Evolutionary conservation across 2,329 filamentous ascomycete genomes (phyloP).

Genomic region (Fonsecaea monophora): DNA sequence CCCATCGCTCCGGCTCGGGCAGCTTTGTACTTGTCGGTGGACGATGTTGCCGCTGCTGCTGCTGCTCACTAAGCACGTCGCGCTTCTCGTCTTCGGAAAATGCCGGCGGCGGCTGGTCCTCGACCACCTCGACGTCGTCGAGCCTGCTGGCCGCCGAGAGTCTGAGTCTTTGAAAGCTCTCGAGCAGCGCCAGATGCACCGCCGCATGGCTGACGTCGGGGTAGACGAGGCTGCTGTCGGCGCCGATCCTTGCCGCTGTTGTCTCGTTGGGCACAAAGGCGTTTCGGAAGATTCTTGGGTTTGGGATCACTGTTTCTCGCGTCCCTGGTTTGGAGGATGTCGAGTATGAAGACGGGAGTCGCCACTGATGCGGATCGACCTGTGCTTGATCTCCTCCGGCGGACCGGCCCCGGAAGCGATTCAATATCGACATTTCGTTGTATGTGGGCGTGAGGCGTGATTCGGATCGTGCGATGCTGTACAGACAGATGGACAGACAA

Average conservation of each 20-base stretch:
- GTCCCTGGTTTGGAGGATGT: not conserved
- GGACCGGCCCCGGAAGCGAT: no score
- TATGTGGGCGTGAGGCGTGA: no score
- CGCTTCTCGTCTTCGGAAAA: no score
- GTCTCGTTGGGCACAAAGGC: constrained; percentile 23
- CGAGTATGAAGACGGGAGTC: constrained; percentile 13
- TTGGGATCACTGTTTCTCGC: constrained; percentile 28
- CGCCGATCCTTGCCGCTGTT: not conserved
- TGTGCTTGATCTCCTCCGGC: no score
- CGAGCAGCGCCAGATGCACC: constrained; percentile 31
- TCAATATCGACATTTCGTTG: no score
- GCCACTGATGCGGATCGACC: constrained; percentile 25
- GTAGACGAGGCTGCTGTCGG: constrained; percentile 17
- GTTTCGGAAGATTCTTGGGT: constrained; percentile 27
- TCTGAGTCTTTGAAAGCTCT: constrained; percentile 33
- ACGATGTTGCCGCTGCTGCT: no score
- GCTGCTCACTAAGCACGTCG: no score
- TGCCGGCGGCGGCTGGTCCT: not conserved
- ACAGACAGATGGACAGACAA: no score
- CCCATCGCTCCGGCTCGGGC: constrained; percentile 25
- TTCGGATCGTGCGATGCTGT: no score
- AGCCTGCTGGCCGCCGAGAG: constrained; percentile 18
- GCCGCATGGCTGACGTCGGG: constrained; percentile 31
- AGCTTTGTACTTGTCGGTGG: no score
- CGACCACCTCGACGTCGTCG: constrained; percentile 1